Base-by-base conservation (phyloP, 164 flowering plant genomes). In the Cinnamomum chago region DNA sequence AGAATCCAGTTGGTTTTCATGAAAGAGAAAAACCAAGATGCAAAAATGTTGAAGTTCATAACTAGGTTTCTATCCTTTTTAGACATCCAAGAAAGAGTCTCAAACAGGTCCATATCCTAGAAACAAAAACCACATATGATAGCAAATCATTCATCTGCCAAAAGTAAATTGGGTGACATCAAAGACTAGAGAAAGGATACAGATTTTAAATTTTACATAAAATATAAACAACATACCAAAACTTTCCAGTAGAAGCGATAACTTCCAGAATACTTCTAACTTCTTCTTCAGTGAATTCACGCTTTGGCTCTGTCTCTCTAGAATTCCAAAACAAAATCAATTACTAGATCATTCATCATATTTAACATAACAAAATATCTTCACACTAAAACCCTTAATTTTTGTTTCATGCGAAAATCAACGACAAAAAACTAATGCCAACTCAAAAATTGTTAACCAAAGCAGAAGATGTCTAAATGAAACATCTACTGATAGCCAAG, bases 161-260 rank as follows among this genome's bases (percentile, higher is more conserved):
- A 55, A 17, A 55, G 20, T 14, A 13, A 18, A 55, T 55, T 14
- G 60, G 5, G 60, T 55, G 20, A 55, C 17, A 14, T 55, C 60
- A 55, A 14, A 55, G 47, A 35, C 47, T 55, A 14, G 6, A 55
- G 60, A 18, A 55, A 55, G 20, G n/a, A 55, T 18, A 55, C 60
- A 55, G 18, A n/a, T 18, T 5, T 18, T 18, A 55, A 55, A 55
- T 18, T 55, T 55, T 55, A 14, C 17, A 18, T 64, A 3, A 24
- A 50, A 67, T 28, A 64, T 35, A 35, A 35, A 75, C 58, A 30
- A 28, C 78, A 70, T 87, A 93, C 97, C 97, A 93, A 73, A 86
- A 93, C 58, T 85, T 87, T 50, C 97, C 97, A 50, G 93, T 91
- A 71, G 92, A 82, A 72, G 94, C 92, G 79, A 87, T 90, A 62